Conservation (phyloP, 202 grass and related monocot species). For the Setaria viridis region DNA sequence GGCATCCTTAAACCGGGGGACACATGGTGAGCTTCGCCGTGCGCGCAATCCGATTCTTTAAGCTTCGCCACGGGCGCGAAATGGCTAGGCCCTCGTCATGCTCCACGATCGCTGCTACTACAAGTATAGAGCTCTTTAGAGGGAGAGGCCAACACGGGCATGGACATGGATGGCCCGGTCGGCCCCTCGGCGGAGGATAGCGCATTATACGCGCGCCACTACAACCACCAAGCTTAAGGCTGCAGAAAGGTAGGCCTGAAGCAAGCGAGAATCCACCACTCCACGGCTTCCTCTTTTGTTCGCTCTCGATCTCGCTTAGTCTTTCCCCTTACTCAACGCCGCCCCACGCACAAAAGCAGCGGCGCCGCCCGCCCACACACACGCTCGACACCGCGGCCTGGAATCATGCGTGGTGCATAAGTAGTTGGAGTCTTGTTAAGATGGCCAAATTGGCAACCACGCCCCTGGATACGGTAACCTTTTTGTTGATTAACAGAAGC, state of each 20-base stretch:
- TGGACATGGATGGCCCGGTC: neutral
- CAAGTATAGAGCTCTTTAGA: neutral
- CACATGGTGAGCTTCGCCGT: slow-evolving; percentile 32
- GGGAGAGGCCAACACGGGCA: slow-evolving; percentile 1
- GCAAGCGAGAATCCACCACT: slow-evolving; percentile 72
- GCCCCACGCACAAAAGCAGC: slow-evolving; percentile 43
- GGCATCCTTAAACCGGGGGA: slow-evolving; percentile 47
- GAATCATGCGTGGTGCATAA: slow-evolving; percentile 47
- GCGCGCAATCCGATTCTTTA: slow-evolving; percentile 51
- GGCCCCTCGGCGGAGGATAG: slow-evolving; percentile 59
- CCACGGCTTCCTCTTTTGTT: slow-evolving; percentile 57
- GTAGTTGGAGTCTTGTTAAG: slow-evolving; percentile 23
- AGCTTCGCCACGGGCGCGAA: slow-evolving; percentile 39
- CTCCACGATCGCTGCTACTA: slow-evolving; percentile 46
- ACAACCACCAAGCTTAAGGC: slow-evolving; percentile 93
- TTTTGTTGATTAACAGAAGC: neutral
- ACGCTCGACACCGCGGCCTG: slow-evolving; percentile 8
- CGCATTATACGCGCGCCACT: slow-evolving; percentile 69
- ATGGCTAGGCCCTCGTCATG: slow-evolving; percentile 13
- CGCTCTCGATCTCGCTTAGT: slow-evolving; percentile 35
- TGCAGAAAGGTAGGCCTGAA: slow-evolving; percentile 83
- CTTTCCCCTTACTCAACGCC: slow-evolving; percentile 68
- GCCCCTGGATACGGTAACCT: neutral
- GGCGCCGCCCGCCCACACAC: slow-evolving; percentile 35
- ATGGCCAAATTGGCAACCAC: slow-evolving; percentile 11